A percentile compares a stretch with the other conserved stretches of the same genome.
These are phyloP conservation scores for Nicotiana benthamiana DNA, from an alignment of 257 asterid genomes.

Conservation along the genomic window DNA sequence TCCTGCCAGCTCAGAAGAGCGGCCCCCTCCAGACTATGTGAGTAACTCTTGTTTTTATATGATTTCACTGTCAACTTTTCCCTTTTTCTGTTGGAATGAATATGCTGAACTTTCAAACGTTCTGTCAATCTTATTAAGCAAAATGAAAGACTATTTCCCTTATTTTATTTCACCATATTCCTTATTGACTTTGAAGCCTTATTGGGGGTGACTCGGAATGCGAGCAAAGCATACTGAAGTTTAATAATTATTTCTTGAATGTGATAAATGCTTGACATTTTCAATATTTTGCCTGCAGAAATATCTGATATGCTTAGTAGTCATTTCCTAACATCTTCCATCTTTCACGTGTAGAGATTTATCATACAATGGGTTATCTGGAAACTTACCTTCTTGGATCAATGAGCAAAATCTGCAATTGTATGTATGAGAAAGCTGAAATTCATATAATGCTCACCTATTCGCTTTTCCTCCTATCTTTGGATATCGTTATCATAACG, in stretches of 20 bases:
- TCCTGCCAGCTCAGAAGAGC: conserved; percentile 43
- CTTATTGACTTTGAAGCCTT: neutral
- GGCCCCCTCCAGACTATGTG: conserved; percentile 45
- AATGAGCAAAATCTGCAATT: conserved; percentile 33
- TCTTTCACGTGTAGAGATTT: conserved; percentile 42
- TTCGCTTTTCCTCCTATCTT: neutral
- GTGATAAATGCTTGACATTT: neutral
- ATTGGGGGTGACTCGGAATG: neutral
- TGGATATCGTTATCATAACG: neutral
- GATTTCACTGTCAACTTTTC: neutral
- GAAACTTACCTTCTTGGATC: conserved; percentile 73
- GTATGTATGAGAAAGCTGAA: conserved; percentile 27
- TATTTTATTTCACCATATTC: neutral
- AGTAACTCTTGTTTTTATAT: conserved; percentile 11
- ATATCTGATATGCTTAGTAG: neutral
- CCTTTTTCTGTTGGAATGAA: neutral
- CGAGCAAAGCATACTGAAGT: too few relatives aligned
- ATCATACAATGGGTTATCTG: conserved; percentile 65
- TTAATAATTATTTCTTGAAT: too few relatives aligned
- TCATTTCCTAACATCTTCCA: neutral
- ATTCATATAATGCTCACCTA: neutral
- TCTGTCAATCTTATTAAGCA: neutral
- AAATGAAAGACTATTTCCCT: neutral
- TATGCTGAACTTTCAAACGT: neutral
- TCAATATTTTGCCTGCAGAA: neutral